phyloP scores from a whole-genome alignment of 129 eudicot species.

The Chrysanthemum makinoi region DNA sequence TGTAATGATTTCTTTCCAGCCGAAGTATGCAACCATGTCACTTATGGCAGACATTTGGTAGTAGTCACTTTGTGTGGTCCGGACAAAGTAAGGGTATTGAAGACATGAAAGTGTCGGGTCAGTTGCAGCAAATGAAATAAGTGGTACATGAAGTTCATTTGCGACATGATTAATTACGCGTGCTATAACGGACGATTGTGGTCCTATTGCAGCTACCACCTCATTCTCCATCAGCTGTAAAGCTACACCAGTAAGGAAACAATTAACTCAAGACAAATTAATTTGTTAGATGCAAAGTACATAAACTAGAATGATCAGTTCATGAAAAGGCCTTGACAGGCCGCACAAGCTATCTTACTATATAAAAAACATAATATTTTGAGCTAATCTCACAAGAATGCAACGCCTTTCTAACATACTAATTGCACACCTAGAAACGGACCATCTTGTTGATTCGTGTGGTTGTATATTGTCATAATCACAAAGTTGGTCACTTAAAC shows the following conservation, averaged over 20 bases:
- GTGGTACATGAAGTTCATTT: constrained; percentile 74
- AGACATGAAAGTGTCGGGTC: constrained; percentile 75
- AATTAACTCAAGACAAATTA: neutral
- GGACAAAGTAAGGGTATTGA: constrained; percentile 70
- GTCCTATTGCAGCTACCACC: constrained; percentile 70
- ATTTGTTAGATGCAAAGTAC: neutral
- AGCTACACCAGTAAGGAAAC: constrained; percentile 48
- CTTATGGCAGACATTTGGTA: constrained; percentile 76
- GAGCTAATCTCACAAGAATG: no score
- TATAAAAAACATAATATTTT: no score
- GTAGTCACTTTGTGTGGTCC: constrained; percentile 59
- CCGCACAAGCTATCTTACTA: no score
- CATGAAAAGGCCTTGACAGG: no score
- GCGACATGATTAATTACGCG: constrained; percentile 57
- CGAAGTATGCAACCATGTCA: constrained; percentile 53
- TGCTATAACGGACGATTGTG: constrained; percentile 84
- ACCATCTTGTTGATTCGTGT: no score
- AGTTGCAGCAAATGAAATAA: constrained; percentile 73
- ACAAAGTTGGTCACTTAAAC: no score
- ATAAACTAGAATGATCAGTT: no score
- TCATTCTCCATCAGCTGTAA: constrained; percentile 69
- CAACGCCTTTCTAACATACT: no score
- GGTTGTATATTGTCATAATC: no score
- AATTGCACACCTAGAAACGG: no score
- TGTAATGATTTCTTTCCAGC: constrained; percentile 68